Evolutionary conservation across 768 basidiomycete species (phyloP).

Genomic region (Phanerochaete carnosa): DNA sequence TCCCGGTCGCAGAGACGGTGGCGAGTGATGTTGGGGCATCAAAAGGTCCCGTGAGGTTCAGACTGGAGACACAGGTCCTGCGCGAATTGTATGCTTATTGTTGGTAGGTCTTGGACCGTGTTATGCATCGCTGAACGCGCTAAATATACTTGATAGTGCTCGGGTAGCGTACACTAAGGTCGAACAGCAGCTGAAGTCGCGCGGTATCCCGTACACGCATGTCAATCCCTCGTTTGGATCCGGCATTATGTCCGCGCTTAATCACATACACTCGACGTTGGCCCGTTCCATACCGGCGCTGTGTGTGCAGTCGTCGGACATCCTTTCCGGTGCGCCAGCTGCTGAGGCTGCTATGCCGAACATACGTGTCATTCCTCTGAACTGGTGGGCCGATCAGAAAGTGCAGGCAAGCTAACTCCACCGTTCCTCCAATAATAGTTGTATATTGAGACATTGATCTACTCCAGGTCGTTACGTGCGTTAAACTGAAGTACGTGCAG

Average conservation of each 20-base stretch:
- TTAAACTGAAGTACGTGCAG: constrained; percentile 88
- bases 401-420: constrained; percentile 38
- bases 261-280: constrained; percentile 66
- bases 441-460: neutral
- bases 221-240: constrained; percentile 56
- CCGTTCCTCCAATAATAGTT: neutral
- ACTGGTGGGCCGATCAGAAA: constrained; percentile 87
- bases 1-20: constrained; percentile 2
- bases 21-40: neutral
- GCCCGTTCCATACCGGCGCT: constrained; percentile 78
- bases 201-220: constrained; percentile 72
- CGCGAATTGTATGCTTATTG: constrained; percentile 85
- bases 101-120: constrained; percentile 47
- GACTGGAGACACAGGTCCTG: constrained; percentile 68
- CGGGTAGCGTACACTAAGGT: constrained; percentile 89
- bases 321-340: constrained; percentile 79
- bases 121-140: neutral
- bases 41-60: constrained; percentile 38
- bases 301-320: constrained; percentile 77
- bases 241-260: constrained; percentile 40
- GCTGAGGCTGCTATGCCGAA: constrained; percentile 93
- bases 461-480: constrained; percentile 78
- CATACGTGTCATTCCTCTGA: constrained; percentile 81
- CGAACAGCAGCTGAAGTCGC: constrained; percentile 81
- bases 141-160: constrained; percentile 46